Percentiles rank a stretch among this genome's conserved stretches.
Conservation (phyloP, 495 filamentous ascomycete genomes). For the Aspergillus bertholletiae region DNA sequence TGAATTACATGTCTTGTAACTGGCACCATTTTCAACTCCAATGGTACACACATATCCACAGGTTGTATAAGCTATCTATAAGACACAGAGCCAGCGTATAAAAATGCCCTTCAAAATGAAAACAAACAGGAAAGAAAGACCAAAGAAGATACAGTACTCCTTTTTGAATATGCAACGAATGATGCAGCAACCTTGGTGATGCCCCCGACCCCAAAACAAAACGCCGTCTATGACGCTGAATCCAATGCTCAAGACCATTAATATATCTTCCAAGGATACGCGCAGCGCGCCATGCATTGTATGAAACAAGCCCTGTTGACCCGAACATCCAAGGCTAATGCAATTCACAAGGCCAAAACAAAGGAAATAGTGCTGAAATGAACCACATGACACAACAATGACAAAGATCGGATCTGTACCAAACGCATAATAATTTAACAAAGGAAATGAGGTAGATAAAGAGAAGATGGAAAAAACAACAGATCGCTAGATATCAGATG, state of each 20-base stretch:
- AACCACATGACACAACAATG: not conserved
- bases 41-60: not conserved
- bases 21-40: not conserved
- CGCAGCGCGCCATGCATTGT: conserved; percentile 14
- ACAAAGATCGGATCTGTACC: not conserved
- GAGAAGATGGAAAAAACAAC: conserved; percentile 1
- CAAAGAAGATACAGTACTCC: not conserved
- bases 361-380: not conserved
- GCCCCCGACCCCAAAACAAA: conserved; percentile 5
- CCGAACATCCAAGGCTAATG: conserved; percentile 4
- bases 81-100: not conserved
- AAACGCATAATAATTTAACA: conserved; percentile 10
- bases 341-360: not conserved
- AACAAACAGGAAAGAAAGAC: not conserved
- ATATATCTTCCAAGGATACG: conserved; percentile 8
- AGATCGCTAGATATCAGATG: conserved; percentile 8
- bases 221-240: conserved; percentile 16
- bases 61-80: not conserved
- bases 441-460: conserved; percentile 7
- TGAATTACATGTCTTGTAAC: no score
- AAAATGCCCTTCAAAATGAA: not conserved
- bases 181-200: conserved; percentile 8
- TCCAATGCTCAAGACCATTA: conserved; percentile 3
- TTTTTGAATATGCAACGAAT: conserved; percentile 5
- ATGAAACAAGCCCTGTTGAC: not conserved